phyloP scores from a whole-genome alignment of 805 yeast genomes.

The Metschnikowia cubensis region DNA sequence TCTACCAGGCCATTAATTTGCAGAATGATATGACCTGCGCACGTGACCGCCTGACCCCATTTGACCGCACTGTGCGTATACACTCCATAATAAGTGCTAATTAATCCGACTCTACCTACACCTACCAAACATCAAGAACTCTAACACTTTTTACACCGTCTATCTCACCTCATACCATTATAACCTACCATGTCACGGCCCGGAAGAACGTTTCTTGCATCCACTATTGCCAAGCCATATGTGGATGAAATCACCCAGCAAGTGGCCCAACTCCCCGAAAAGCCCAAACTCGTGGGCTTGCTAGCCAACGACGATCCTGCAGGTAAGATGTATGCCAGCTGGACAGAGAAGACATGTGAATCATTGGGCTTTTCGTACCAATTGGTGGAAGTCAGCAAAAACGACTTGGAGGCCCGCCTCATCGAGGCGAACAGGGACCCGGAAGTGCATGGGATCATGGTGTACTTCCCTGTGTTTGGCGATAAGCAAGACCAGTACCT shows the following conservation, averaged over 20 bases:
- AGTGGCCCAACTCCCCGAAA: constrained; percentile 48
- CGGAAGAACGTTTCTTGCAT: constrained; percentile 82
- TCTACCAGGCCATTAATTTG: too few relatives aligned
- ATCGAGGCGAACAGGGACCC: constrained; percentile 78
- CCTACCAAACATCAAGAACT: too few relatives aligned
- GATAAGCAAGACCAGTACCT: constrained; percentile 92
- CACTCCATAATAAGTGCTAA: not conserved
- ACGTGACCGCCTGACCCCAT: not conserved
- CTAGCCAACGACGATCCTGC: constrained; percentile 94
- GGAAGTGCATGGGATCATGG: constrained; percentile 85
- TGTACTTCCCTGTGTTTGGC: constrained; percentile 96
- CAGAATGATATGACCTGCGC: not conserved
- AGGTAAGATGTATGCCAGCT: constrained; percentile 88
- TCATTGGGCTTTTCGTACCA: constrained; percentile 84
- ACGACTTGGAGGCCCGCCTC: constrained; percentile 78
- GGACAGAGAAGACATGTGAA: constrained; percentile 91
- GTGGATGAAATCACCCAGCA: constrained; percentile 64
- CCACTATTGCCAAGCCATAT: constrained; percentile 79
- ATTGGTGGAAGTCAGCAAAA: constrained; percentile 68
- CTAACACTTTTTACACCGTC: too few relatives aligned
- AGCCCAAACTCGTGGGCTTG: constrained; percentile 84
- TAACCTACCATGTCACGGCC: constrained; percentile 25
- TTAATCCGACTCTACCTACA: not conserved
- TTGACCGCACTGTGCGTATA: not conserved
- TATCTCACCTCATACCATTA: too few relatives aligned